phyloP scores from a whole-genome alignment of 805 yeast genomes.

The Brettanomyces naardenensis region DNA sequence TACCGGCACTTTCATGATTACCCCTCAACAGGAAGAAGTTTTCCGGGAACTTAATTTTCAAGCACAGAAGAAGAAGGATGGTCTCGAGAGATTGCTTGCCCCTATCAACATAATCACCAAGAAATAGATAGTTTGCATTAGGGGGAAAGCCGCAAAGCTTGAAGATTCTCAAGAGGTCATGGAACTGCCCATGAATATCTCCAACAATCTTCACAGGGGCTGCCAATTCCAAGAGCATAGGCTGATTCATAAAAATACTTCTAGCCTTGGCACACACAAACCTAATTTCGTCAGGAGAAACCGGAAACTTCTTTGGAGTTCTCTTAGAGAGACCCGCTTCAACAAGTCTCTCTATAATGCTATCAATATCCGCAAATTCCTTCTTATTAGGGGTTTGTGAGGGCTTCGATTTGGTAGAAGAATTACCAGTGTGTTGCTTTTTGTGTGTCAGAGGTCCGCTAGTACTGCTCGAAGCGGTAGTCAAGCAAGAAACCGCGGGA shows the following conservation, averaged over 20 bases:
- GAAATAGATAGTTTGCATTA: conserved; percentile 42
- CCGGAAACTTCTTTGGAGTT: conserved; percentile 39
- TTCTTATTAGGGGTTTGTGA: neutral
- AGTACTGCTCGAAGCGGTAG: neutral
- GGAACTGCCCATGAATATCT: conserved; percentile 68
- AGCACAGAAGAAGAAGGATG: conserved; percentile 40
- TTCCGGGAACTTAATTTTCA: conserved; percentile 52
- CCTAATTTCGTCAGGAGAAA: conserved; percentile 47
- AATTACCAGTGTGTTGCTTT: neutral
- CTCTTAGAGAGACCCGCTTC: conserved; percentile 39
- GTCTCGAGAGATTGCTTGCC: conserved; percentile 53
- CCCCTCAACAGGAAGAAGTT: conserved; percentile 55
- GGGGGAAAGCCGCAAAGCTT: conserved; percentile 57
- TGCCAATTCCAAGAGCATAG: conserved; percentile 54
- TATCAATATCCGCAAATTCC: conserved; percentile 42
- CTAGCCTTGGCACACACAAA: conserved; percentile 50
- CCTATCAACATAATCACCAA: conserved; percentile 55
- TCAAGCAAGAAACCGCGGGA: neutral
- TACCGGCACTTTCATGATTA: conserved; percentile 51
- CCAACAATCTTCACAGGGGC: conserved; percentile 83
- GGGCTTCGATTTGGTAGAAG: neutral
- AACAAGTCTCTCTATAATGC: conserved; percentile 52
- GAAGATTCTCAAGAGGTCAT: conserved; percentile 46
- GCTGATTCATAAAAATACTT: conserved; percentile 54
- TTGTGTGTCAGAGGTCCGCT: too few relatives aligned